phyloP scores from a whole-genome alignment of 73 alveolate species.

The Tetrahymena malaccensis region DNA sequence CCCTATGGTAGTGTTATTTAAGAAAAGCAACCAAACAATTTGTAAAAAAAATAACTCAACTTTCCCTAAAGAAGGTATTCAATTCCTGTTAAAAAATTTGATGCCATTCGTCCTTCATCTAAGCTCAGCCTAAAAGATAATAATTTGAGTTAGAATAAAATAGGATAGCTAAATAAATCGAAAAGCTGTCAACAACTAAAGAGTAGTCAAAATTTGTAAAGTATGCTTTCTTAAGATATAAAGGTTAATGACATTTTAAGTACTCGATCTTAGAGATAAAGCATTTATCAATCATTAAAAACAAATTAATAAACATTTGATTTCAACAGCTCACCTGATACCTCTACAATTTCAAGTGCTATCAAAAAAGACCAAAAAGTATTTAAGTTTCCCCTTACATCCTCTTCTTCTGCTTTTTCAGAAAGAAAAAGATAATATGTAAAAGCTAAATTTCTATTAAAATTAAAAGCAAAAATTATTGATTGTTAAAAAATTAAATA shows the following conservation, averaged over 20 bases:
- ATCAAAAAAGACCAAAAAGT: not conserved
- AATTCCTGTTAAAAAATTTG: not conserved
- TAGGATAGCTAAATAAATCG: not conserved
- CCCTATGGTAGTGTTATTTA: not conserved
- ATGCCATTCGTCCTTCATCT: not conserved
- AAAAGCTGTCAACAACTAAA: not conserved
- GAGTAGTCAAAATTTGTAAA: not conserved
- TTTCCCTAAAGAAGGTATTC: not conserved
- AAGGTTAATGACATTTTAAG: not conserved
- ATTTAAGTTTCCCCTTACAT: not conserved
- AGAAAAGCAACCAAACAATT: too few relatives aligned
- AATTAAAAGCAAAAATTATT: too few relatives aligned
- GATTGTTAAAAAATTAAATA: too few relatives aligned
- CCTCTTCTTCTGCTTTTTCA: not conserved
- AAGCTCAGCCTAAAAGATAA: not conserved
- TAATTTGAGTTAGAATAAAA: too few relatives aligned
- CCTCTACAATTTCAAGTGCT: not conserved
- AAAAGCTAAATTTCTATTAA: too few relatives aligned
- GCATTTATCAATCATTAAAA: not conserved
- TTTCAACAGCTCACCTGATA: not conserved
- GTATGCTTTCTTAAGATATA: not conserved
- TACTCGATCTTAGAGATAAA: not conserved
- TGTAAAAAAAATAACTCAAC: too few relatives aligned
- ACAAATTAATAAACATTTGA: not conserved
- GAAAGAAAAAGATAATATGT: not conserved